A percentile compares a stretch with the other conserved stretches of the same genome.
Evolutionary conservation across 2,329 filamentous ascomycete species (phyloP).

Genomic region (Hymenoscyphus repandus): DNA sequence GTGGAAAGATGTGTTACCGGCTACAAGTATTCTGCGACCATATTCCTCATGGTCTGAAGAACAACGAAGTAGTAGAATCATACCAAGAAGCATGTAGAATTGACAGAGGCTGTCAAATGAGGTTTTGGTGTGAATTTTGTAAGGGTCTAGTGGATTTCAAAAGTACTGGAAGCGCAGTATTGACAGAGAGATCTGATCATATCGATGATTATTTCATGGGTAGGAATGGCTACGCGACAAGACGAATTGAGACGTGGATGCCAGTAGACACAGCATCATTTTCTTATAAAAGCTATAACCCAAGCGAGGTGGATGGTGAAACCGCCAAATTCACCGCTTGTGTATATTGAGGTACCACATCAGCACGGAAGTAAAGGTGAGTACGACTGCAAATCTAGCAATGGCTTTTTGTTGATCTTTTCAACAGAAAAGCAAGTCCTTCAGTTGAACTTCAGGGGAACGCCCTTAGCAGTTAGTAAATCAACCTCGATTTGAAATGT

Average conservation of each 20-base stretch:
- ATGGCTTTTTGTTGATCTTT: too few relatives aligned
- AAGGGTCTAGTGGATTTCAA: conserved; percentile 41
- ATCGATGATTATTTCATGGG: conserved; percentile 66
- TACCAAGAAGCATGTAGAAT: conserved; percentile 45
- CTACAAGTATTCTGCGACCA: background rate
- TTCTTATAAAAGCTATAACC: too few relatives aligned
- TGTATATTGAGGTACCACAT: too few relatives aligned
- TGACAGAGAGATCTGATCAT: conserved; percentile 60
- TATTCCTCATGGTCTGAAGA: background rate
- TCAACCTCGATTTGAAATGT: too few relatives aligned
- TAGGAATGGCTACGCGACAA: background rate
- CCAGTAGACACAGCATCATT: too few relatives aligned
- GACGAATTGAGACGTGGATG: background rate
- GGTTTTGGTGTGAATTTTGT: conserved; percentile 88
- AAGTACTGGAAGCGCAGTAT: conserved; percentile 44
- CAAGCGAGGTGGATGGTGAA: too few relatives aligned
- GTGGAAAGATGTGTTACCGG: background rate
- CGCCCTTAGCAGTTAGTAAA: too few relatives aligned
- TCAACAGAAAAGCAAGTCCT: too few relatives aligned
- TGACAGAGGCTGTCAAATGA: conserved; percentile 55
- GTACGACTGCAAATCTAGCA: too few relatives aligned
- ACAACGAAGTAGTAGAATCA: conserved; percentile 24
- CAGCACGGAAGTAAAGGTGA: too few relatives aligned
- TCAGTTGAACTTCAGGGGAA: too few relatives aligned
- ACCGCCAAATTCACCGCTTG: too few relatives aligned